A percentile compares a stretch with the other conserved stretches of the same genome.
phyloP scores from a whole-genome alignment of 768 basidiomycete genomes.

The Suillus weaverae region DNA sequence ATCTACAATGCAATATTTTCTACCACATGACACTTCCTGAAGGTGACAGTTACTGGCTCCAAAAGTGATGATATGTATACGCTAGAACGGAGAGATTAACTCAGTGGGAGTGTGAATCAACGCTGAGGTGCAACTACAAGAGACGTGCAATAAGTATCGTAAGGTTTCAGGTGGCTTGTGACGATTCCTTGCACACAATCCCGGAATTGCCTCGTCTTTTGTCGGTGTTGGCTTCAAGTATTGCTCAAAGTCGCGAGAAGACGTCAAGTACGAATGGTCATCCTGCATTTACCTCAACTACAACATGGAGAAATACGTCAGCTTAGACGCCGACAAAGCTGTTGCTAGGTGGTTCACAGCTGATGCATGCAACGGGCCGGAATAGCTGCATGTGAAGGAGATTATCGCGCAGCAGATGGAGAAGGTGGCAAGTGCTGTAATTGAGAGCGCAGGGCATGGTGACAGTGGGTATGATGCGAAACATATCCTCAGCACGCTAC shows the following conservation, averaged over 20 bases:
- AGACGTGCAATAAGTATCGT: too few species aligned
- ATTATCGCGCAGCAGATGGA: neutral
- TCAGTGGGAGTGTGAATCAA: too few species aligned
- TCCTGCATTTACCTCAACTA: neutral
- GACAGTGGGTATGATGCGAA: neutral
- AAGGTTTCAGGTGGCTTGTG: too few species aligned
- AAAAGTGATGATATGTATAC: too few species aligned
- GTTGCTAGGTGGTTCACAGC: neutral
- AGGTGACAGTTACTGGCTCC: neutral
- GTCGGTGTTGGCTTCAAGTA: neutral
- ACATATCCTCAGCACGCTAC: neutral
- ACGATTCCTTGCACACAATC: neutral
- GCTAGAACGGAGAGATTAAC: too few species aligned
- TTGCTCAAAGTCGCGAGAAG: neutral
- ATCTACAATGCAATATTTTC: neutral
- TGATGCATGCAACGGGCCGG: neutral
- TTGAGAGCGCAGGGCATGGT: neutral
- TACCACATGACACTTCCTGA: neutral
- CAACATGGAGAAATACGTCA: neutral
- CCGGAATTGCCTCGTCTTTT: neutral
- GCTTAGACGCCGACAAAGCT: neutral
- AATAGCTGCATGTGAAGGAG: neutral
- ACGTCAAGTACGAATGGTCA: neutral
- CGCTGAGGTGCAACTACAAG: too few species aligned
- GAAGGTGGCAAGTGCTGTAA: neutral